phyloP scores from a whole-genome alignment of 768 basidiomycete genomes.

The Dacryopinax primogenitus region DNA sequence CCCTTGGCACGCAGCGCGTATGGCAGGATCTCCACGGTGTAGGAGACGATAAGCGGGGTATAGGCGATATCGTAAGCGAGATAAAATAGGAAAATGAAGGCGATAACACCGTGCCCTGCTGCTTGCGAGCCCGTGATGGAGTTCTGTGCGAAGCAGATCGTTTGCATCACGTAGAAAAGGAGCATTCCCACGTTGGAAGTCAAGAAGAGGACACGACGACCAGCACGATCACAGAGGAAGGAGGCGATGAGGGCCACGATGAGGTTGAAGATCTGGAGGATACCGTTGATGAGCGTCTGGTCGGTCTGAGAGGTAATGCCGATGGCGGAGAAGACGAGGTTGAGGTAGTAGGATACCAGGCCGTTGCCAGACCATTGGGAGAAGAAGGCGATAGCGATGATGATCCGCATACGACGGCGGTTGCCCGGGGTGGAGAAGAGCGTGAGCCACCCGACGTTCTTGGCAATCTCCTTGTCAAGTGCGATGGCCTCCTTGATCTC shows the following conservation, averaged over 20 bases:
- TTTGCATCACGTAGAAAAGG: constrained; percentile 41
- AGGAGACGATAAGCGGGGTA: constrained; percentile 53
- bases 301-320: constrained; percentile 43
- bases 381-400: constrained; percentile 54
- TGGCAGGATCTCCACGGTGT: constrained; percentile 66
- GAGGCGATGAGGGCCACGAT: constrained; percentile 44
- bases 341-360: constrained; percentile 61
- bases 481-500: constrained; percentile 60
- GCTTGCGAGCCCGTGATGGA: neutral
- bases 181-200: constrained; percentile 50
- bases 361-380: constrained; percentile 67
- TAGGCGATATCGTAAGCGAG: constrained; percentile 57
- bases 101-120: constrained; percentile 17
- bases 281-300: constrained; percentile 50
- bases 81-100: constrained; percentile 33
- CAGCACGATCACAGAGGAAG: constrained; percentile 51
- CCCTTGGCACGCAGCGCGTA: constrained; percentile 70
- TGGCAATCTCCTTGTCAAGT: constrained; percentile 44
- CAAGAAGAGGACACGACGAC: constrained; percentile 56
- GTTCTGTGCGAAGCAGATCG: constrained; percentile 13
- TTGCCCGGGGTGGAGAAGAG: constrained; percentile 55
- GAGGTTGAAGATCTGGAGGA: constrained; percentile 59
- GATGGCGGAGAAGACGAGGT: constrained; percentile 50
- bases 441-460: constrained; percentile 37
- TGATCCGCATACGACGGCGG: constrained; percentile 50